Evolutionary conservation across 441 rosid species (phyloP), one percentile per base, ranked within the genome.

Genomic region (Croton laevigatus): DNA sequence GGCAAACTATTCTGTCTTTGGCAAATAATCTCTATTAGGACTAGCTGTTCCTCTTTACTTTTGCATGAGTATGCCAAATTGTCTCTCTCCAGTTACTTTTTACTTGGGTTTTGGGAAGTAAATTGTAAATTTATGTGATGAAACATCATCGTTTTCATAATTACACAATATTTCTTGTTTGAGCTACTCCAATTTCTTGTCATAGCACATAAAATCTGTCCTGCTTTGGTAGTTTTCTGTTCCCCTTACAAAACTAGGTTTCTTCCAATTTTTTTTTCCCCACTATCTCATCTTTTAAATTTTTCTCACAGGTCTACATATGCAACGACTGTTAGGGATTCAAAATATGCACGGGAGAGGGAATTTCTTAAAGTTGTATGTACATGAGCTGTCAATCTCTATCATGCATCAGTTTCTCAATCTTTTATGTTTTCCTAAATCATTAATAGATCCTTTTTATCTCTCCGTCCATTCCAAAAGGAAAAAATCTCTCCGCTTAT

Each of bases 331-430:
- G 70, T 86, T 52, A 89, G 97, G 1, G 99, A 92, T 79, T 93
- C 97, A 72, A 95, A 83, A 81, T 95, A 95, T 75, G 90, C 89
- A 42, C 86, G 94, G 62, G 96, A 93, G 78, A 89, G 97, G 79
- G 98, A 93, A 68, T 95, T 95, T 81, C 91, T 95, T 64, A 87
- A 88, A 83, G 98, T 90, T 80, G 99, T 94, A 92, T 73, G 99
- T 78, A 55, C 64, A 74, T 68, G 59, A 63, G 67, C 52, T 77
- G 23, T 71, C 37, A 49, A 75, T 48, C 77, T 71, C 19, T 23
- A 57, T 45, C 67, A 20, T 66, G 42, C 16, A 40, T 58, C 61
- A 17, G 27, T 19, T 37, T 65, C n/a, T 46, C 5, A 17, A 46
- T 46, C 51, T 46, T 46, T 14, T 46, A 46, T 46, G 17, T 46